phyloP scores from a whole-genome alignment of 768 basidiomycete species.

The Kwoniella newhampshirensis region DNA sequence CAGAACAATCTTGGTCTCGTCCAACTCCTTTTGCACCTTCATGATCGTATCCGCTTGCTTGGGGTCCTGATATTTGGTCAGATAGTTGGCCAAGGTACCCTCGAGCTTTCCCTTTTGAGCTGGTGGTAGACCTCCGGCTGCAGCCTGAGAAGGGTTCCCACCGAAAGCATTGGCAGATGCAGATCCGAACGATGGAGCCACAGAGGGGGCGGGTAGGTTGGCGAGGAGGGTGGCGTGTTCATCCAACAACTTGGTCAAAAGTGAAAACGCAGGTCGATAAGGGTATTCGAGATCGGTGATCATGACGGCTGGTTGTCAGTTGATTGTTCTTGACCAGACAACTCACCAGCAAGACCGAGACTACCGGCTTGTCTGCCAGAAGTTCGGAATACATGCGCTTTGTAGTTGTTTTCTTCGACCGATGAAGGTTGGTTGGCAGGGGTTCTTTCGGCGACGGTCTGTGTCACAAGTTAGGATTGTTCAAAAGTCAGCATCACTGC shows the following conservation, averaged over 20 bases:
- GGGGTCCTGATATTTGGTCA: conserved; percentile 94
- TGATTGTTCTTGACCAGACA: not conserved
- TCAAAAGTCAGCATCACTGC: not conserved
- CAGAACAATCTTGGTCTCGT: conserved; percentile 98
- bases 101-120: conserved; percentile 57
- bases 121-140: conserved; percentile 69
- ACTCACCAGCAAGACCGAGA: conserved; percentile 66
- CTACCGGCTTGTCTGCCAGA: conserved; percentile 66
- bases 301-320: conserved; percentile 66
- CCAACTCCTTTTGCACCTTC: conserved; percentile 95
- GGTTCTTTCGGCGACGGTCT: conserved; percentile 87
- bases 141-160: conserved; percentile 50
- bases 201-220: conserved; percentile 40
- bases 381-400: conserved; percentile 87
- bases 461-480: not conserved
- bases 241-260: conserved; percentile 87
- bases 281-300: conserved; percentile 96
- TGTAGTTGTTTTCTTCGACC: conserved; percentile 89
- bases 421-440: conserved; percentile 84
- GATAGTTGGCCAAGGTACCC: conserved; percentile 60
- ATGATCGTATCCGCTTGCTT: conserved; percentile 96
- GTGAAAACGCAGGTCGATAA: conserved; percentile 90
- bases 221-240: conserved; percentile 77
- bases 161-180: conserved; percentile 41
- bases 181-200: conserved; percentile 38